These are phyloP conservation scores for Coemansia sp. DNA, from an alignment of 192 early-diverging fungal species.

Conservation along the genomic window DNA sequence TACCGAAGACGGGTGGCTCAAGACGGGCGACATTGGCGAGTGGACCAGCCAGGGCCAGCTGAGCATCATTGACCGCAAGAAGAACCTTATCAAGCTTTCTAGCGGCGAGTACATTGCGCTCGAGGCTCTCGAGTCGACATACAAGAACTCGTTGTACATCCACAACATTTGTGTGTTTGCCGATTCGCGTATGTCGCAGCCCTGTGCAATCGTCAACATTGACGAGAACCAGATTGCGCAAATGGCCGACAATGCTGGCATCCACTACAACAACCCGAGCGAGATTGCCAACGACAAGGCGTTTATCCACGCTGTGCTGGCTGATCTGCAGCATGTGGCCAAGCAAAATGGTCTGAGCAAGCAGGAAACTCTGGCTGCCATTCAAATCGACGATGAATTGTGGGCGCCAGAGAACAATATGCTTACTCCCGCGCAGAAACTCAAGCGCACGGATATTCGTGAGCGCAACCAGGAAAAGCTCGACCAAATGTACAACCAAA, in stretches of 20 bases:
- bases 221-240: conserved; percentile 23
- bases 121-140: conserved; percentile 90
- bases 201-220: conserved; percentile 75
- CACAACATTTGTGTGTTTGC: conserved; percentile 78
- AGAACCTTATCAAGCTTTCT: conserved; percentile 91
- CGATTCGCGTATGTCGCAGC: conserved; percentile 67
- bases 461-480: conserved; percentile 57
- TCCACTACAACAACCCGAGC: conserved; percentile 27
- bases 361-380: conserved; percentile 71
- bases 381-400: conserved; percentile 70
- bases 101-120: conserved; percentile 94
- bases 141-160: conserved; percentile 72
- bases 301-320: conserved; percentile 7
- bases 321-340: conserved; percentile 53
- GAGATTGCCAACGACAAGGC: background rate
- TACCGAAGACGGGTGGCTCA: conserved; percentile 81
- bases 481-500: conserved; percentile 58
- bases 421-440: conserved; percentile 90
- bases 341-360: conserved; percentile 66
- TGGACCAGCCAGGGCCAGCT: conserved; percentile 77
- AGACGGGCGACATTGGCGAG: conserved; percentile 89
- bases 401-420: conserved; percentile 92
- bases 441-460: conserved; percentile 78
- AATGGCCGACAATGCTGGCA: background rate
- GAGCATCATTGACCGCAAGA: conserved; percentile 88